Evolutionary conservation across 495 filamentous ascomycete genomes (phyloP).

Genomic region (Sporormia fimetaria): DNA sequence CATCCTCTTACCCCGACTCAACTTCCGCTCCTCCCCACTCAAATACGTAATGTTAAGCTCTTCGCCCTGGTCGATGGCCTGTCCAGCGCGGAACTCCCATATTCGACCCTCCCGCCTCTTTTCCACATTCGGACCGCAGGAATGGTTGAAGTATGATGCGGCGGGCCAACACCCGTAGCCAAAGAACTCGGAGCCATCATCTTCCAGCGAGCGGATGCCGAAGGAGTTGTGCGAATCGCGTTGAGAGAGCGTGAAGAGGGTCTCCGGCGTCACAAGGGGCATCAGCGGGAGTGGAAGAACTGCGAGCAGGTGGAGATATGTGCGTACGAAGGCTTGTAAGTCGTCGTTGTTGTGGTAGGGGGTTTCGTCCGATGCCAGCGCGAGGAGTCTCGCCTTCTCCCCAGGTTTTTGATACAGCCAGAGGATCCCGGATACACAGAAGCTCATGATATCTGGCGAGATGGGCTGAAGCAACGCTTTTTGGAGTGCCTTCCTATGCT

Average conservation of each 20-base stretch:
- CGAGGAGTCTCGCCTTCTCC: slow-evolving; percentile 8
- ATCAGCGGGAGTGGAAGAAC: slow-evolving; percentile 24
- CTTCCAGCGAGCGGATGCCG: slow-evolving; percentile 29
- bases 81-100: slow-evolving; percentile 27
- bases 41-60: slow-evolving; percentile 35
- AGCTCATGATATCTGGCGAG: slow-evolving; percentile 24
- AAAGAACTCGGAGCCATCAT: slow-evolving; percentile 32
- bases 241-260: slow-evolving; percentile 17
- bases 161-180: slow-evolving; percentile 31
- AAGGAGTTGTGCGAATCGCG: slow-evolving; percentile 31
- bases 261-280: slow-evolving; percentile 17
- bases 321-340: slow-evolving; percentile 23
- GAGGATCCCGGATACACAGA: slow-evolving; percentile 26
- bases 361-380: slow-evolving; percentile 19
- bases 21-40: slow-evolving; percentile 31
- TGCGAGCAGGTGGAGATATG: slow-evolving; percentile 28
- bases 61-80: slow-evolving; percentile 26
- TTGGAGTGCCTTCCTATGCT: slow-evolving; percentile 10
- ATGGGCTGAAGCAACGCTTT: slow-evolving; percentile 15
- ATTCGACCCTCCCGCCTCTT: slow-evolving; percentile 28
- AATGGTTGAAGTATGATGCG: slow-evolving; percentile 34
- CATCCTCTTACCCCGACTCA: slow-evolving; percentile 23
- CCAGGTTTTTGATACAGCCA: slow-evolving; percentile 7
- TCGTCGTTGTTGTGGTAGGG: slow-evolving; percentile 26
- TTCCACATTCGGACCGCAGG: slow-evolving; percentile 30